A percentile compares a stretch with the other conserved stretches of the same genome.
These are phyloP conservation scores for Penicillium italicum DNA, from an alignment of 2,329 filamentous ascomycete genomes.

Conservation along the genomic window DNA sequence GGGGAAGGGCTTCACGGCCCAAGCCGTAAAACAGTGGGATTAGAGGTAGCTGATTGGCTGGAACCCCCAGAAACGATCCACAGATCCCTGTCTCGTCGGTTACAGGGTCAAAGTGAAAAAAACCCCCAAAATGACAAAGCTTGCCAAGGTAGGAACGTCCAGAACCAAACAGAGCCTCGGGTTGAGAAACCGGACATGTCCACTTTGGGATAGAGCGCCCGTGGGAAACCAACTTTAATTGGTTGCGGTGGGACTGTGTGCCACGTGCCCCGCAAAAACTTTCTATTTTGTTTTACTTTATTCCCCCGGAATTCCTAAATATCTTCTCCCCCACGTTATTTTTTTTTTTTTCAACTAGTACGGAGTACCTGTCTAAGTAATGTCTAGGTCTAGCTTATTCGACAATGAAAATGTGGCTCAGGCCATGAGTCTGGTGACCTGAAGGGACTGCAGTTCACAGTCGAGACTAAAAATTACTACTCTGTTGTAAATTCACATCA, in stretches of 20 bases:
- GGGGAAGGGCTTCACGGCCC: conserved; percentile 3
- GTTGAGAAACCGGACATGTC: not conserved
- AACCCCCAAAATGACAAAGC: too few relatives aligned
- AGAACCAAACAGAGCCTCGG: conserved; percentile 7
- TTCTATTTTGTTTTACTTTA: not conserved
- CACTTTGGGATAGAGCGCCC: conserved; percentile 4
- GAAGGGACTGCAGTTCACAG: not conserved
- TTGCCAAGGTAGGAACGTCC: not conserved
- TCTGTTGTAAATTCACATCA: not conserved
- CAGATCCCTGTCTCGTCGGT: not conserved
- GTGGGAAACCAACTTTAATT: not conserved
- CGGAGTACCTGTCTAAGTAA: not conserved
- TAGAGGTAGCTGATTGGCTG: not conserved
- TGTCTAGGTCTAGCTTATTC: not conserved
- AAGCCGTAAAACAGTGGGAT: not conserved
- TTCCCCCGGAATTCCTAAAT: too few relatives aligned
- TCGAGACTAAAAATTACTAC: not conserved
- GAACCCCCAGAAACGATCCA: not conserved
- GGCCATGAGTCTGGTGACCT: not conserved
- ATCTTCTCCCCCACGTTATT: not conserved
- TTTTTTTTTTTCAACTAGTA: not conserved
- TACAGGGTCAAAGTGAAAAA: not conserved
- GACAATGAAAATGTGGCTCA: not conserved
- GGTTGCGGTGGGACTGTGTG: too few relatives aligned
- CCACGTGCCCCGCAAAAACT: not conserved